Evolutionary conservation across 1,139 yeast species (phyloP), one percentile per base, ranked within the genome.

Genomic region (Arxiozyma telluris): DNA sequence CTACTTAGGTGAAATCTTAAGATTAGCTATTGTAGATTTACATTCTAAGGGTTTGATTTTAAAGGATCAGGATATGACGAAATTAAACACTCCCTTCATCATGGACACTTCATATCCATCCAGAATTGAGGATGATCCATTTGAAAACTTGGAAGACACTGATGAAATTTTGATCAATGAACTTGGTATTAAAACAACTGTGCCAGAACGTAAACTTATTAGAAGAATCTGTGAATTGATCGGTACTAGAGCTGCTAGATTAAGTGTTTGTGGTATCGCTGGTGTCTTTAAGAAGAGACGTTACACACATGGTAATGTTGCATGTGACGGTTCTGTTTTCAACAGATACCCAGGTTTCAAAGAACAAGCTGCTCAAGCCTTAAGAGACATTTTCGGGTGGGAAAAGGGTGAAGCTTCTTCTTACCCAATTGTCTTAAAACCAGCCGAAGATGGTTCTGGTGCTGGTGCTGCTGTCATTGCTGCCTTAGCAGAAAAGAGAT

Each of bases 401-500:
- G 76, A 78, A 48, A 61, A 69, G 51, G 67, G 68, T 50, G 58
- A 66, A 51, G 60, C 65, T 50, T 72, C 73, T 53, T 74, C 77
- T 50, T 87, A 87, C 68, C 97, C 97, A 60, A 82, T 93, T 67
- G 73, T 76, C 59, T 80, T 91, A 64, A 87, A 86, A 45, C 85
- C 91, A 54, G 98, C 98, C 59, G 97, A 91, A 74, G 98, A 93
- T 74, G 98, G 98, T 63, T 84, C 95, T 53, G 98, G 98, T 74
- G 98, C 87, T 47, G 98, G 98, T 66, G 98, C 98, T 54, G 98
- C 98, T 52, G 80, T 93, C 62, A 90, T 91, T 73, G 97, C 98
- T 53, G 97, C 98, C 55, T 80, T 91, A 73, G 87, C 97, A 54
- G 82, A 84, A 71, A 76, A 81, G 72, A 84, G 98, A 75, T 75